These are phyloP conservation scores for Xylaria sp. DNA, from an alignment of 2,329 filamentous ascomycete genomes.

Conservation along the genomic window DNA sequence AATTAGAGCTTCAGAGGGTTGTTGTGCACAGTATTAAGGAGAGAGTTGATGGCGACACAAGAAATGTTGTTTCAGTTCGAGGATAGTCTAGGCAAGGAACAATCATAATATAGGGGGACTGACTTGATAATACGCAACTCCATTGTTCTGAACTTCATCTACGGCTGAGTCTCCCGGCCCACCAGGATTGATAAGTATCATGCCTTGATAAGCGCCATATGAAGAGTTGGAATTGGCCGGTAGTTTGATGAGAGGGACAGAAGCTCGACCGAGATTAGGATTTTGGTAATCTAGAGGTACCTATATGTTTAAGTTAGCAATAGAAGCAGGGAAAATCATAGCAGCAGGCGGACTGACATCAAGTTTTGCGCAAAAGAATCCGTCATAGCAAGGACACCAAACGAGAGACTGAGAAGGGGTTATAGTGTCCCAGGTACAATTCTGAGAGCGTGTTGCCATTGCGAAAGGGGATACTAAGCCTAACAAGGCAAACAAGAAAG, in stretches of 20 bases:
- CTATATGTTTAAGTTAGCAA: conserved; percentile 10
- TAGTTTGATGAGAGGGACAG: conserved; percentile 32
- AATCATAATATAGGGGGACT: not conserved
- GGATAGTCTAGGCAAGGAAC: not conserved
- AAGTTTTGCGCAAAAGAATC: conserved; percentile 34
- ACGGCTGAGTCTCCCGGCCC: conserved; percentile 25
- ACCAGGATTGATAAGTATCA: conserved; percentile 30
- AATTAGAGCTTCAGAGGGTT: not conserved
- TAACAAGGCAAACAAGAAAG: not conserved
- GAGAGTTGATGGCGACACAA: too few species aligned
- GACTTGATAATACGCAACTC: conserved; percentile 29
- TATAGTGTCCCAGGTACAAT: conserved; percentile 34
- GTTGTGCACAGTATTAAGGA: too few species aligned
- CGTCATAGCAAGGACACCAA: conserved; percentile 28
- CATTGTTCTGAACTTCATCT: conserved; percentile 27
- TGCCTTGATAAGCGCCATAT: conserved; percentile 28
- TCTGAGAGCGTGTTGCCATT: conserved; percentile 21
- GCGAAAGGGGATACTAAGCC: conserved; percentile 1
- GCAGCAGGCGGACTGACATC: conserved; percentile 15
- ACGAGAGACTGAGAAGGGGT: conserved; percentile 22
- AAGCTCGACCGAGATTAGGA: conserved; percentile 19
- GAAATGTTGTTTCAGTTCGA: not conserved
- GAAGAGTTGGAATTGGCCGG: conserved; percentile 26
- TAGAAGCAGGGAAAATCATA: too few species aligned
- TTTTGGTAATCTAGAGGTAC: conserved; percentile 31